These are phyloP conservation scores for Malassezia yamatoensis DNA, from an alignment of 1,284 basidiomycete genomes.

Conservation along the genomic window DNA sequence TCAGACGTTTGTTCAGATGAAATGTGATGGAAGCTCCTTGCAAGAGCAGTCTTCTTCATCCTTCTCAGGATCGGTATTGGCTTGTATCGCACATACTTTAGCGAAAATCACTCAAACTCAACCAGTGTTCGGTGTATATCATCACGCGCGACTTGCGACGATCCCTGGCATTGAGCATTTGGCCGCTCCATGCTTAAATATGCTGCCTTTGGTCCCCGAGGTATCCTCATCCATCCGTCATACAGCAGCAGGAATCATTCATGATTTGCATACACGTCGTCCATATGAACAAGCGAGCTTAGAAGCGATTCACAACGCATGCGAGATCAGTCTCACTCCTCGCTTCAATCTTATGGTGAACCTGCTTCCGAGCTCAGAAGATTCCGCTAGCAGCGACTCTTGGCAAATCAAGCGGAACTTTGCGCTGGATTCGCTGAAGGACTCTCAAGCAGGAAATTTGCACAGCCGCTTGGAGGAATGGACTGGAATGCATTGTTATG, in stretches of 20 bases:
- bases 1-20: constrained; percentile 8
- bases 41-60: not conserved
- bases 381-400: not conserved
- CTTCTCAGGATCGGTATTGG: constrained; percentile 6
- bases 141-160: constrained; percentile 21
- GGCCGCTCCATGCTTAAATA: constrained; percentile 26
- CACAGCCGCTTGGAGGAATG: not conserved
- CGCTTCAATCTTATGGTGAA: constrained; percentile 28
- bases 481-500: not conserved
- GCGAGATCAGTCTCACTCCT: constrained; percentile 9
- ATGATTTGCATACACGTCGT: constrained; percentile 12
- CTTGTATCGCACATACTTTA: constrained; percentile 25
- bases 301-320: constrained; percentile 18
- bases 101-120: constrained; percentile 8
- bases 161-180: constrained; percentile 23
- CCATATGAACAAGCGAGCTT: constrained; percentile 25
- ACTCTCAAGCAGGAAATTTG: not conserved
- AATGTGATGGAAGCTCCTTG: not conserved
- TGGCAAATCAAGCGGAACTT: not conserved
- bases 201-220: constrained; percentile 24
- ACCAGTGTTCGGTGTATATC: constrained; percentile 26
- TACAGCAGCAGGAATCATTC: constrained; percentile 7
- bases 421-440: not conserved
- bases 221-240: constrained; percentile 3
- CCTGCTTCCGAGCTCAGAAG: constrained; percentile 8